Base-by-base conservation (phyloP, 306 rosid species). In the Fragaria vesca region DNA sequence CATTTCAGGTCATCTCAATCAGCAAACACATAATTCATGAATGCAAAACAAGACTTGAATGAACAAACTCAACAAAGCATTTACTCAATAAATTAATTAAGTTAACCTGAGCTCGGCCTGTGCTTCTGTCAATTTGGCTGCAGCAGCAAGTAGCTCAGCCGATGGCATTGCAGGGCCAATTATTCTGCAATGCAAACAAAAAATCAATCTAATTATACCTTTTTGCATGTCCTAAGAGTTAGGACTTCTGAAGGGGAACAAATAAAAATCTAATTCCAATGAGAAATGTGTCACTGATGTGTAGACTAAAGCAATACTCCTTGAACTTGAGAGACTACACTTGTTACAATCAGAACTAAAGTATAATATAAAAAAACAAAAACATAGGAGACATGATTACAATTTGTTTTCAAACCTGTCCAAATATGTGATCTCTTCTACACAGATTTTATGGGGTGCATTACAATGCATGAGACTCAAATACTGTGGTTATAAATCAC, bases 131-230 rank as follows among this genome's bases (percentile, higher is more conserved):
- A 94, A 81, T 82, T 94, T 94, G 43, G 98, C 97, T 34, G 98
- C 97, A 26, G 95, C 98, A 72, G 97, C 97, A 11, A 92, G 97
- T 51, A 94, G 86, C 82, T 94, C 98, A 68, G 97, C 91, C 13
- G 97, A 94, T 51, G 98, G 98, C 97, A 92, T 92, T 51, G 90
- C 92, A 78, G 97, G 98, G 74, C 98, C 97, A 79, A 94, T 88
- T 76, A 85, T 16, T 82, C 98, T 94, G 81, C 73, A 79, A 48
- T 81, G 66, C 66, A 73, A 85, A 62, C 78, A 80, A 77, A 24
- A 3, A 58, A 58, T 3, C 2, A n/a, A 57, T 57, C 30, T 21
- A 20, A n/a, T 55, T 2, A 20, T 28, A 54, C 3, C 10, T 6
- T n/a, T 20, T 18, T 6, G 60, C 60, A 20, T 54, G 60, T 54